Evolutionary conservation across 768 basidiomycete genomes (phyloP), one percentile per base, ranked within the genome.

Genomic region (Polyporus arcularius): DNA sequence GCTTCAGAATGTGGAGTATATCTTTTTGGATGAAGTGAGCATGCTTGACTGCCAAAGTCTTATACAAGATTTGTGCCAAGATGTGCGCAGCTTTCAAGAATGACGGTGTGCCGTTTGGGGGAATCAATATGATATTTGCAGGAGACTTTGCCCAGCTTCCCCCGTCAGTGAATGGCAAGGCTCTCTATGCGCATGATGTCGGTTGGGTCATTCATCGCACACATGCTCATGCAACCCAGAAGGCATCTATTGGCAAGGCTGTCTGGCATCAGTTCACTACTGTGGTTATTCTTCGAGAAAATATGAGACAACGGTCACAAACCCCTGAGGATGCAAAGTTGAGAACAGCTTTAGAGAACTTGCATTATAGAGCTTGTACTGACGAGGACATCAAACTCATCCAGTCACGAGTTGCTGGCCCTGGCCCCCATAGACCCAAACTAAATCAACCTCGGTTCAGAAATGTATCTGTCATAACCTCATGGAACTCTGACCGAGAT

Each of bases 71-170:
- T 7, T 68, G 58, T 67, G 60, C 59, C 4, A 57, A 62, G 21
- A 54, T 76, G 4, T 51, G 64, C 15, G 55, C 62, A 28, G 65
- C 68, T 9, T n/a, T 60, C 10, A 62, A 64, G 31, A 48, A 59
- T 11, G 11, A 38, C n/a, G 68, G 67, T 35, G 46, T 46, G 11
- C 62, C 72, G 2, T 78, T 76, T 66, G 76, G 76, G 31, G 76
- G 77, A 0, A 66, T 77, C 26, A 76, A 76, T 55, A 72, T 80
- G 45, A 75, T 80, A 21, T 72, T 80, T 61, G 76, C 78, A n/a
- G 78, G 79, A n/a, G 79, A 81, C 55, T 80, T 80, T 74, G 77
- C 76, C 6, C 79, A 81, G 47, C 58, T 80, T 1, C 76, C 77
- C 9, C 78, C 60, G 7, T 31, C 70, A 65, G n/a, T 42, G 42